These are phyloP conservation scores for Aspergillus alliaceus DNA, from an alignment of 2,329 filamentous ascomycete species.

Conservation along the genomic window DNA sequence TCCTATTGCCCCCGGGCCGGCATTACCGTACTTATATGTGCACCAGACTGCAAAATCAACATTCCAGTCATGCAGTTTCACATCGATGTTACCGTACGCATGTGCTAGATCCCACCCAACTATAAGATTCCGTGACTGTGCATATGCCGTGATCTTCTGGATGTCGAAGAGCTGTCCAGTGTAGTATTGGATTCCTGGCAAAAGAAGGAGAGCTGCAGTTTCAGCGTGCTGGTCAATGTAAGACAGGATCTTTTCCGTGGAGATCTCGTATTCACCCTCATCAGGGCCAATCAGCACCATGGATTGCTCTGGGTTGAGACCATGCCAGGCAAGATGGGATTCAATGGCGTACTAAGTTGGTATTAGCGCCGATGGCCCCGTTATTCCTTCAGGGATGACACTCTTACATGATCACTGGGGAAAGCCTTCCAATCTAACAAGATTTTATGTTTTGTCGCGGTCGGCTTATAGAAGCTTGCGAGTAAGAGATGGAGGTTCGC, in stretches of 20 bases:
- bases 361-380: conserved; percentile 10
- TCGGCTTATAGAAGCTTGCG: conserved; percentile 78
- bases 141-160: conserved; percentile 70
- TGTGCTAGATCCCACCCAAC: conserved; percentile 88
- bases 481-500: conserved; percentile 77
- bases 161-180: conserved; percentile 87
- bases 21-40: conserved; percentile 90
- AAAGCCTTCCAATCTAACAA: conserved; percentile 85
- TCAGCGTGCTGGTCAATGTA: conserved; percentile 72
- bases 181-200: conserved; percentile 89
- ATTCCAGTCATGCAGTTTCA: conserved; percentile 80
- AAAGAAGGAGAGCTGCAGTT: conserved; percentile 70
- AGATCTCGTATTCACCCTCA: conserved; percentile 57
- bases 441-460: conserved; percentile 66
- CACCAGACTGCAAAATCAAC: conserved; percentile 92
- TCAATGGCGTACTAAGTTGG: conserved; percentile 70
- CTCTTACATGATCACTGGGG: conserved; percentile 71
- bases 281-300: conserved; percentile 73
- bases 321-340: conserved; percentile 74
- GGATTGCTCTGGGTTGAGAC: conserved; percentile 61
- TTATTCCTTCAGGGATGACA: neutral
- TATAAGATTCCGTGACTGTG: conserved; percentile 65
- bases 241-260: conserved; percentile 68
- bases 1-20: conserved; percentile 75
- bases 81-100: conserved; percentile 75